Base-by-base conservation (phyloP, 805 yeast genomes). In the Priceomyces melissophilus region DNA sequence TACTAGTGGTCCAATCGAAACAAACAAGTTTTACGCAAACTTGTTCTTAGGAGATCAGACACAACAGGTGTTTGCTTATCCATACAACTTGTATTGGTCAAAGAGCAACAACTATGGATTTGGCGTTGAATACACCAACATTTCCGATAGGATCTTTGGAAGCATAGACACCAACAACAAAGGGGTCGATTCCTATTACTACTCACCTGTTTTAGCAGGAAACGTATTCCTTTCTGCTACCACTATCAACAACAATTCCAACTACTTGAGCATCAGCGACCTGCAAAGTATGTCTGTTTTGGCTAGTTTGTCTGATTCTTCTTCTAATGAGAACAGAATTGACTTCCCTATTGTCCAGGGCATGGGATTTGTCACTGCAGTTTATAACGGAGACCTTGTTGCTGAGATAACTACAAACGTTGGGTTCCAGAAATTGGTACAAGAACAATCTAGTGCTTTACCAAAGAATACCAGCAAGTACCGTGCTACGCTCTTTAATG, bases 11-110 rank as follows among this genome's bases (percentile, higher is more conserved):
- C 75, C 73, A 10, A 70, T 75, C 44, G 80, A 81, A 53, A 87
- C 95, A 16, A 86, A 87, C 68, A 86, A 84, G 62, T 87, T 86
- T 60, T 84, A 76, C 61, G 76, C 79, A 29, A 86, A 87, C 57
- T 54, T 84, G 53, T 62, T 81, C 48, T 64, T 84, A 15, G 82
- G 68, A 15, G 61, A 60, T 37, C 87, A 81, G 59, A 63, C 69
- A 16, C 66, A 70, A 38, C 73, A 79, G 37, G 75, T 75, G 3
- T 84, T 75, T 65, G 71, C 84, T 8, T 81, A 78, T 50, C 95
- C 95, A 14, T 86, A 83, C 55, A 71, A 77, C 2, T 57, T 81
- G 37, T 82, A 76, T 72, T 78, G 79, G 75, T 69, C 72, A 41
- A 61, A 58, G 10, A 41, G 53, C 29, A 58, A 54, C 39, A 73